A percentile compares a stretch with the other conserved stretches of the same genome.
phyloP scores from a whole-genome alignment of 805 yeast genomes.

The Suhomyces kilbournensis region DNA sequence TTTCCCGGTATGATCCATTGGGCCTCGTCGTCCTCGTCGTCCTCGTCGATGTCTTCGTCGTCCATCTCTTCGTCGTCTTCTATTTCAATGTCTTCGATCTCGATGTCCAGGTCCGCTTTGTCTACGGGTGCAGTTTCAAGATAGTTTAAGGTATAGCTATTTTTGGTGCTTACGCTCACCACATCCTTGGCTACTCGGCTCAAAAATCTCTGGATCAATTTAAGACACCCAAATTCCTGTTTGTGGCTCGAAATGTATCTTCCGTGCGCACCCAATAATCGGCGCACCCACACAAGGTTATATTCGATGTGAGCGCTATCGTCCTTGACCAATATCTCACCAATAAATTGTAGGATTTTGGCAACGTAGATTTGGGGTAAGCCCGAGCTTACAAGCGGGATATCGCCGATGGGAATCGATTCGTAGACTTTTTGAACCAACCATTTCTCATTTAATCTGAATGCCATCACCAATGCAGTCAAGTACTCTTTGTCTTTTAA shows the following conservation, averaged over 20 bases:
- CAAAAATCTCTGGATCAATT: conserved; percentile 73
- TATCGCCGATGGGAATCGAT: conserved; percentile 64
- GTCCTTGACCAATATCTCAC: conserved; percentile 48
- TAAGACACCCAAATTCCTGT: conserved; percentile 59
- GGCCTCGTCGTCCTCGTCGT: conserved; percentile 22
- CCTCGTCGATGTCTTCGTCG: conserved; percentile 39
- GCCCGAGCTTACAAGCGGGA: conserved; percentile 61
- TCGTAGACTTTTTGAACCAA: conserved; percentile 75
- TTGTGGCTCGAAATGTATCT: conserved; percentile 61
- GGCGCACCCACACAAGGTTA: conserved; percentile 76
- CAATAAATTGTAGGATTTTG: conserved; percentile 66
- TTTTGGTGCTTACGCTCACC: conserved; percentile 50
- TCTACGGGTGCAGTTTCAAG: conserved; percentile 22
- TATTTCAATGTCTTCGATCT: conserved; percentile 13
- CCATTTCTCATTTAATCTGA: conserved; percentile 80
- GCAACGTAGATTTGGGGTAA: conserved; percentile 77
- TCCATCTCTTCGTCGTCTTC: conserved; percentile 25
- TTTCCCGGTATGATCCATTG: neutral
- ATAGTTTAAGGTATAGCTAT: conserved; percentile 54
- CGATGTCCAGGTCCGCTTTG: conserved; percentile 3
- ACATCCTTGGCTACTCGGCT: conserved; percentile 73
- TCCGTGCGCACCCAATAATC: conserved; percentile 72
- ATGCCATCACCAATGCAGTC: conserved; percentile 85
- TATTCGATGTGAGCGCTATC: conserved; percentile 84
- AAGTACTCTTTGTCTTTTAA: conserved; percentile 62